Evolutionary conservation across 2,329 filamentous ascomycete genomes (phyloP), one percentile per base, ranked within the genome.

Genomic region (Alternaria tenuissima): DNA sequence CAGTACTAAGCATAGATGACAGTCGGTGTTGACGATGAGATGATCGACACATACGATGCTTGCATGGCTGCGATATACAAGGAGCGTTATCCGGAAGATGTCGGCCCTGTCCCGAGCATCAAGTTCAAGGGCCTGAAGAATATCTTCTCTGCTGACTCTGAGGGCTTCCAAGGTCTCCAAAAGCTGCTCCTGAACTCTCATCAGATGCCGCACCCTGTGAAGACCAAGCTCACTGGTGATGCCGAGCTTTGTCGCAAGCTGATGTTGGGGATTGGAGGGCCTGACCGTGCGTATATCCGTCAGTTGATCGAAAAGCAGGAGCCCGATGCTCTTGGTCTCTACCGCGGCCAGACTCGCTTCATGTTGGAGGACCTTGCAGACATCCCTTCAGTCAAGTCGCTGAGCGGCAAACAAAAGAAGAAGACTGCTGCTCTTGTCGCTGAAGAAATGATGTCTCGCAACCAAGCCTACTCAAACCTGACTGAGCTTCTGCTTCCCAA

Each of bases 391-490:
- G 66, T 75, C 34, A 68, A 69, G 55, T 60, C 72, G 1, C 44
- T 70, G 14, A 71, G 70, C 46, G 32, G 32, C 32, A 36, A 36
- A 12, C 72, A 78, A 60, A 69, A 71, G 61, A 80, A 79, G 65
- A 79, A 76, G 66, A 68, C 72, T 0, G 71, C 76, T 11, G 65
- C 72, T 28, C 70, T 67, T 24, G 73, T 79, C 7, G 76, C 78
- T 2, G 69, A 73, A 38, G 76, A 79, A 57, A 80, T 79, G 77
- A 75, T 79, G 28, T 70, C 72, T 20, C 74, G 81, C 7, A 84
- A 83, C 62, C 81, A 83, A 59, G 81, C 81, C 9, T 84, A 83
- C 59, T 83, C 81, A 3, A 83, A 83, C 51, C 73, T 83, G 14
- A 75, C 82, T n/a, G 80, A 83, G 68, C 66, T 82, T 4, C 63